Percentiles rank a stretch among this genome's conserved stretches.
Conservation (phyloP, 345 rosid species). For the Litchi chinensis region DNA sequence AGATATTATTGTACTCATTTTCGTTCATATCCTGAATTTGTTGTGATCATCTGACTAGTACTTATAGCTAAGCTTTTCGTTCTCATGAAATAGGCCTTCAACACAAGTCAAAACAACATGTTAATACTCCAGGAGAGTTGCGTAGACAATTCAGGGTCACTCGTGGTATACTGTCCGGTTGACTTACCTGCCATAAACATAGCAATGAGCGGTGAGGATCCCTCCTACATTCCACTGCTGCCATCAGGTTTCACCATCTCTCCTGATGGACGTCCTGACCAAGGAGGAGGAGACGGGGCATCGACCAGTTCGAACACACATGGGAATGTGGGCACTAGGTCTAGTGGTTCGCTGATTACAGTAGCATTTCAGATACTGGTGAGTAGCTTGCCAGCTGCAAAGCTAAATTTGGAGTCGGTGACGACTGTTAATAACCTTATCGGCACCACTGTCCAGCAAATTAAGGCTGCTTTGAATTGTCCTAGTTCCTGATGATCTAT, state of each 20-base stretch:
- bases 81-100: constrained; percentile 54
- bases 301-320: constrained; percentile 61
- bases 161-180: constrained; percentile 84
- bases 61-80: not conserved
- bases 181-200: constrained; percentile 79
- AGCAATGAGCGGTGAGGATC: constrained; percentile 95
- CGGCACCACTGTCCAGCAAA: constrained; percentile 85
- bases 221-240: constrained; percentile 79
- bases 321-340: constrained; percentile 37
- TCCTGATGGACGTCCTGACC: constrained; percentile 61
- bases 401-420: constrained; percentile 92
- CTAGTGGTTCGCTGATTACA: constrained; percentile 73
- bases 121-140: constrained; percentile 94
- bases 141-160: constrained; percentile 80
- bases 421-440: constrained; percentile 87
- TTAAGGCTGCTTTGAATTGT: constrained; percentile 86
- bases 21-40: not conserved
- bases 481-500: constrained; percentile 53
- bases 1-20: constrained; percentile 18
- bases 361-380: constrained; percentile 95
- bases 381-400: constrained; percentile 83
- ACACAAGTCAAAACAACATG: constrained; percentile 83
- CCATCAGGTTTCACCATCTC: constrained; percentile 92
- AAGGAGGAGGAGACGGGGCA: constrained; percentile 56
- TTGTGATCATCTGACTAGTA: not conserved